Evolutionary conservation across 306 rosid genomes (phyloP), one percentile per base, ranked within the genome.

Genomic region (Boehmeria nivea): DNA sequence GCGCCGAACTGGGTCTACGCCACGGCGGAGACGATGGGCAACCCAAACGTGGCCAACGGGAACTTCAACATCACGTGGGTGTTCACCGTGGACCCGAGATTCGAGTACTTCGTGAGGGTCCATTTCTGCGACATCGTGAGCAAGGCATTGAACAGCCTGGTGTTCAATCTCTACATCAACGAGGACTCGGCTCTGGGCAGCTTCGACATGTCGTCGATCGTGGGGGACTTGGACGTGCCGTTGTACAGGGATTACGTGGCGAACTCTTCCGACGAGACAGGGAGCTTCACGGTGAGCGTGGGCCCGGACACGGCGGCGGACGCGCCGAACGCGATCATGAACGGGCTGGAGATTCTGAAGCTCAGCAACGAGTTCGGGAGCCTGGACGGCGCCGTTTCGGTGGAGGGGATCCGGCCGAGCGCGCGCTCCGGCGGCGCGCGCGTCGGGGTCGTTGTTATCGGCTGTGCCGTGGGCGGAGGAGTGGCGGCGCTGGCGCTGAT

Each of bases 31-130:
- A 76, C 80, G 48, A 87, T 91, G 98, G 77, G 70, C 43, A 64
- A 73, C 55, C 67, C 94, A 0, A 79, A 86, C 67, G 88, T 86
- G 4, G 61, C 84, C 43, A 63, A 66, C 25, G 74, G 63, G 40
- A 91, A 80, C 76, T 91, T 91, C 88, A 91, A 87, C 75, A 75
- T 91, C 48, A 91, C 98, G 40, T 91, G 98, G 98, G 89, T 87
- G 40, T 82, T 91, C 59, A 15, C 57, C 1, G 91, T 85, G 22
- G 88, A 91, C 65, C 91, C 85, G 22, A 60, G 38, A 53, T 91
- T 78, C 69, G 67, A 73, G 60, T 91, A 87, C 62, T 78, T 87
- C 21, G 76, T 91, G 27, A 65, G 98, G 68, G 81, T 82, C 1
- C 98, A 91, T 64, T 78, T 91, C 51, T 91, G 96, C 60, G 96